These are phyloP conservation scores for Scheffersomyces stipitis DNA, from an alignment of 805 yeast genomes.

Conservation along the genomic window DNA sequence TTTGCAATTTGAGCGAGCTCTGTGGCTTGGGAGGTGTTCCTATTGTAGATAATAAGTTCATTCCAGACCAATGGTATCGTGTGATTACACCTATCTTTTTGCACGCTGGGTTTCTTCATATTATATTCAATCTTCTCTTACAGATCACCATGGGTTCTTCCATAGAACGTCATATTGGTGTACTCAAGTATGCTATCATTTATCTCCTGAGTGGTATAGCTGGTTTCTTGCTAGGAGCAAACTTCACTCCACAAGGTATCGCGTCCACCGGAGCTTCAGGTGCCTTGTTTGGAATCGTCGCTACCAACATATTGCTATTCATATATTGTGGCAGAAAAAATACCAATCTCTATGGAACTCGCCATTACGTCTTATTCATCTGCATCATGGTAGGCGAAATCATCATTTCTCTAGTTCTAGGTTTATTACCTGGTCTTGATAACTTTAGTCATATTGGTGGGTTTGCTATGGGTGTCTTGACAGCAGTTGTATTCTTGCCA, in stretches of 20 bases:
- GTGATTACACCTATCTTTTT: constrained; percentile 67
- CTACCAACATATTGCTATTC: constrained; percentile 57
- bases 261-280: constrained; percentile 74
- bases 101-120: constrained; percentile 74
- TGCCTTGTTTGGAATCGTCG: constrained; percentile 66
- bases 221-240: constrained; percentile 69
- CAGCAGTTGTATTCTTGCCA: constrained; percentile 49
- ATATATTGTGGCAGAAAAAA: constrained; percentile 52
- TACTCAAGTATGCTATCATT: constrained; percentile 50
- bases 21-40: constrained; percentile 60
- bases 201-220: constrained; percentile 63
- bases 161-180: constrained; percentile 58
- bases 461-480: constrained; percentile 57
- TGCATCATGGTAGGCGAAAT: constrained; percentile 54
- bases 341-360: constrained; percentile 44
- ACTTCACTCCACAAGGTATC: constrained; percentile 65
- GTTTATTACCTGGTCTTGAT: constrained; percentile 71
- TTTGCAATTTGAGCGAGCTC: constrained; percentile 54
- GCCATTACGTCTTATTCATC: constrained; percentile 47
- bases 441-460: constrained; percentile 79
- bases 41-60: constrained; percentile 25
- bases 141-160: constrained; percentile 63
- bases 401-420: constrained; percentile 58
- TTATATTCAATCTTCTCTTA: constrained; percentile 58
- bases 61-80: constrained; percentile 70